Base-by-base conservation (phyloP, 805 yeast species). In the Lipomyces spencermartinsiae region DNA sequence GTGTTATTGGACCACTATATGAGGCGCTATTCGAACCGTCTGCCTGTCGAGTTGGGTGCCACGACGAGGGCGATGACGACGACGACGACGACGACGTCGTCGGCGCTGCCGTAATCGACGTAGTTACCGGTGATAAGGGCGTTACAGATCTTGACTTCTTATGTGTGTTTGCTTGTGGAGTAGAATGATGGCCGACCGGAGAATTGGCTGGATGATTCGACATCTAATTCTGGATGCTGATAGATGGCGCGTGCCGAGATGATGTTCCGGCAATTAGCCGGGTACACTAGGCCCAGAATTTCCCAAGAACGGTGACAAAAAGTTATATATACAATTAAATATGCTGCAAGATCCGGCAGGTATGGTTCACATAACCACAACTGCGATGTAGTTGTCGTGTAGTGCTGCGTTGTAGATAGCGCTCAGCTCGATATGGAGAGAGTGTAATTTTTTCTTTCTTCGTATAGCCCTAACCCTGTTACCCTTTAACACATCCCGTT, bases 171-270 rank as follows among this genome's bases (percentile, higher is more conserved):
- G 25, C 49, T n/a, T 16, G 22, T 43, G 49, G 49, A 43, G 16
- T 43, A n/a, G 49, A 43, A 43, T 43, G 49, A 19, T 43, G 49
- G 49, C 49, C 16, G 49, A 16, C 19, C 49, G 22, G 22, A 16
- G 49, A 43, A n/a, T 43, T 43, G n/a, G 16, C 49, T 16, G 25
- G 49, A 16, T n/a, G 49, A 43, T 43, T 16, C 49, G 49, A 43
- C 49, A 43, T 43, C 19, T 43, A 43, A 43, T 43, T 43, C 22
- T 16, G 49, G 49, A n/a, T 43, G 49, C 19, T 37, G 22, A 14
- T n/a, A n/a, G 22, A 43, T 43, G 49, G 49, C 49, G 49, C 49
- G 22, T 43, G 49, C 49, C 49, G 49, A 43, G 49, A 43, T 43
- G 22, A 43, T 16, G 49, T 7, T 43, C n/a, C 49, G 49, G 22